Percentiles rank a stretch among this genome's conserved stretches.
phyloP scores from a whole-genome alignment of 371 early-diverging fungal species.

The Lichtheimia corymbifera region DNA sequence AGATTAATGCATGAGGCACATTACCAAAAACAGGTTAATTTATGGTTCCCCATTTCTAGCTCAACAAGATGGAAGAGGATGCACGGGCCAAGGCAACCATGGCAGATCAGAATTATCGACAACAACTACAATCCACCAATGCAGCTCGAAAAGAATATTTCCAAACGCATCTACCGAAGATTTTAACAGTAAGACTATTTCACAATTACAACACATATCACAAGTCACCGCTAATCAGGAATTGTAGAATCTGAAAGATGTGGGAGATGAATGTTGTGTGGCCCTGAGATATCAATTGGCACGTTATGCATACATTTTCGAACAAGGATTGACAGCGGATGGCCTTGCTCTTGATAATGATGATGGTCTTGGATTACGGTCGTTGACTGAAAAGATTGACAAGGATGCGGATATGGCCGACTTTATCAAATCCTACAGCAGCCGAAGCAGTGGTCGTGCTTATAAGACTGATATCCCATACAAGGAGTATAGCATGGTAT shows the following conservation, averaged over 20 bases:
- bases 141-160: constrained; percentile 67
- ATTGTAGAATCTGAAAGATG: constrained; percentile 62
- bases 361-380: constrained; percentile 51
- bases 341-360: constrained; percentile 38
- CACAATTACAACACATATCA: too few species aligned
- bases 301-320: constrained; percentile 63
- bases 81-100: constrained; percentile 61
- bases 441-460: constrained; percentile 23
- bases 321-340: constrained; percentile 35
- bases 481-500: constrained; percentile 61
- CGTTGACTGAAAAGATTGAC: constrained; percentile 62
- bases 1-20: constrained; percentile 5
- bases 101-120: constrained; percentile 78
- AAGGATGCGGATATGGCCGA: constrained; percentile 54
- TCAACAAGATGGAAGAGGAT: constrained; percentile 72
- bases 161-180: constrained; percentile 62
- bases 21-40: too few species aligned
- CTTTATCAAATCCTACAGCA: constrained; percentile 39
- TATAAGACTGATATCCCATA: constrained; percentile 54
- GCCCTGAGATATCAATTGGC: constrained; percentile 72
- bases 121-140: constrained; percentile 68
- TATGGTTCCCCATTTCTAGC: constrained; percentile 30
- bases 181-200: constrained; percentile 17
- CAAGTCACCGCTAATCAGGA: neutral
- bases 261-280: constrained; percentile 70